A percentile compares a stretch with the other conserved stretches of the same genome.
These are phyloP conservation scores for Amanita fuliginea DNA, from an alignment of 768 basidiomycete genomes.

Conservation along the genomic window DNA sequence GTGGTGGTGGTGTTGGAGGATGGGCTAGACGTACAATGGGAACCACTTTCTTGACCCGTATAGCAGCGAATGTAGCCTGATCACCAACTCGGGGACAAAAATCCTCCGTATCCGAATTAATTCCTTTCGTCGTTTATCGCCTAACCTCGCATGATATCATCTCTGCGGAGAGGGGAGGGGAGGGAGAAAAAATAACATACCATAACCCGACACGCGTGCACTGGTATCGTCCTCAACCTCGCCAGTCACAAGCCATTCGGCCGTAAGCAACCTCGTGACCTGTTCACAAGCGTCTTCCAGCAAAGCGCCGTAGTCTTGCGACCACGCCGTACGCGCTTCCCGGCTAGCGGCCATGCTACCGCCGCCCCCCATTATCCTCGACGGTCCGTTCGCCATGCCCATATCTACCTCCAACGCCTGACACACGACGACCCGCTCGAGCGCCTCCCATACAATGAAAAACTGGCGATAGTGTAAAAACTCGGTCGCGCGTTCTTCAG, in stretches of 20 bases:
- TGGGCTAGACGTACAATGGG: slow-evolving; percentile 37
- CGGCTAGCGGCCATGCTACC: slow-evolving; percentile 29
- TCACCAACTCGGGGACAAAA: slow-evolving; percentile 81
- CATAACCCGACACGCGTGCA: slow-evolving; percentile 9
- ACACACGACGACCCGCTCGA: slow-evolving; percentile 51
- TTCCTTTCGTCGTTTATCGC: slow-evolving; percentile 49
- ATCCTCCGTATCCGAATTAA: slow-evolving; percentile 78
- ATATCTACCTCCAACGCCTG: slow-evolving; percentile 43
- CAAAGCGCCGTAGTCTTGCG: slow-evolving; percentile 53
- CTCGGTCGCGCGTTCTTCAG: slow-evolving; percentile 64
- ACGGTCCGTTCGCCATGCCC: not conserved
- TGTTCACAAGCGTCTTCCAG: slow-evolving; percentile 56
- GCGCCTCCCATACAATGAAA: slow-evolving; percentile 61
- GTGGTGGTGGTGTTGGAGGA: not conserved
- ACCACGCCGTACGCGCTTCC: slow-evolving; percentile 49
- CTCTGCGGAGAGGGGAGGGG: not conserved
- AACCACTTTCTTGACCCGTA: slow-evolving; percentile 51
- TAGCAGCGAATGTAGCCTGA: slow-evolving; percentile 71
- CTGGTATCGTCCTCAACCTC: slow-evolving; percentile 30
- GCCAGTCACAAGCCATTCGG: slow-evolving; percentile 61
- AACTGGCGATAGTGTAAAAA: slow-evolving; percentile 75
- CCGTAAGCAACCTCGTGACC: slow-evolving; percentile 60
- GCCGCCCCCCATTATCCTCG: not conserved
- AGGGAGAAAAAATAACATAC: not conserved
- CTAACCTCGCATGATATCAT: slow-evolving; percentile 16